Evolutionary conservation across 1,284 basidiomycete genomes (phyloP), one percentile per base, ranked within the genome.

Genomic region (Malassezia pachydermatis): DNA sequence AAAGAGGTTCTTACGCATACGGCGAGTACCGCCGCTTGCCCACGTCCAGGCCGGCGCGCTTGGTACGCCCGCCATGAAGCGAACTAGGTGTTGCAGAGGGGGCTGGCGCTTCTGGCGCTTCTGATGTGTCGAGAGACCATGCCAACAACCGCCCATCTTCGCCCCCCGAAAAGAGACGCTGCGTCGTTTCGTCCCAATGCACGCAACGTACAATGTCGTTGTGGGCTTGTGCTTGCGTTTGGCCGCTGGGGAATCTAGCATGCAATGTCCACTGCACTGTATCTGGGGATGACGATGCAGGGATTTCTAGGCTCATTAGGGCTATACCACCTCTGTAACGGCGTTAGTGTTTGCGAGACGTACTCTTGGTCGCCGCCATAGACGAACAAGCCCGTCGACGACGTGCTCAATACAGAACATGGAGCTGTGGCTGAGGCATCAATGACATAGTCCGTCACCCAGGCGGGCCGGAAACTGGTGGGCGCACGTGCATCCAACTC

Each of bases 371-470:
- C 50, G 38, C 47, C 56, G 27, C 29, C 19, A 29, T 37, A 16
- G 37, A 51, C n/a, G 40, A 23, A 39, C 39, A 50, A 28, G 11
- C 28, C 29, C 17, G 23, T 9, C 1, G n/a, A n/a, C n/a, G n/a
- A n/a, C n/a, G n/a, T n/a, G n/a, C n/a, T n/a, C n/a, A n/a, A n/a
- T n/a, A n/a, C n/a, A 13, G 30, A 14, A 5, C 36, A 25, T 6
- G 32, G 40, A 10, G 35, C 24, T 4, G 13, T 11, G 3, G 13
- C 27, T 2, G 27, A 34, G 1, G 54, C 62, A 33, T 71, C 68
- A 48, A 71, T 63, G 4, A 67, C 54, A 30, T 67, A 70, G 58
- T 71, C 68, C 0, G 61, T 63, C 13, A 51, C 46, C 62, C 64
- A 70, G 7, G 59, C 45, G 3, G 65, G 65, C 9, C 53, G 45